A percentile compares a stretch with the other conserved stretches of the same genome.
These are phyloP conservation scores for Pseudoneurospora amorphoporcata DNA, from an alignment of 495 filamentous ascomycete species.

Conservation along the genomic window DNA sequence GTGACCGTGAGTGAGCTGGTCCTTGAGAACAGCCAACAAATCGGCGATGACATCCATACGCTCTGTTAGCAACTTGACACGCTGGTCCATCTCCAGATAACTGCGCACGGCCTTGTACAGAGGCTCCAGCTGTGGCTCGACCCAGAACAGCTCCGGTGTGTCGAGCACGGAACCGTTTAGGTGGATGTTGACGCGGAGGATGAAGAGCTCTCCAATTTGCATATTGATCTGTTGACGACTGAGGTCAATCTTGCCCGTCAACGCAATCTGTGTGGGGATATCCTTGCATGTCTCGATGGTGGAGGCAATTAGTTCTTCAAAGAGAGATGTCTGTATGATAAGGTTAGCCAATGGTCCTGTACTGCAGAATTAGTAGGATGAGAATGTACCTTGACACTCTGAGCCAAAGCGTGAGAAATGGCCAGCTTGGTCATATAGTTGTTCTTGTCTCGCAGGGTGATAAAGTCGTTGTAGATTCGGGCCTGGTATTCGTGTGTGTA, in stretches of 20 bases:
- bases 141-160: slow-evolving; percentile 96
- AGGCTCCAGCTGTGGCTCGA: slow-evolving; percentile 90
- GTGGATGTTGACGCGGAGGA: slow-evolving; percentile 93
- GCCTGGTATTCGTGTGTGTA: slow-evolving; percentile 96
- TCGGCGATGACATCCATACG: slow-evolving; percentile 89
- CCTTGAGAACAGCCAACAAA: slow-evolving; percentile 85
- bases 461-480: slow-evolving; percentile 98
- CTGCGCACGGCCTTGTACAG: slow-evolving; percentile 89
- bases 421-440: slow-evolving; percentile 98
- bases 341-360: background rate
- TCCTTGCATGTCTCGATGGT: slow-evolving; percentile 86
- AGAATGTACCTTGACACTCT: slow-evolving; percentile 72
- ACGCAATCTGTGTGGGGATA: slow-evolving; percentile 79
- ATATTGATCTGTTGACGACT: slow-evolving; percentile 85
- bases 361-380: background rate
- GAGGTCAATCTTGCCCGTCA: slow-evolving; percentile 82
- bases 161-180: slow-evolving; percentile 95
- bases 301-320: slow-evolving; percentile 89
- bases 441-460: slow-evolving; percentile 78
- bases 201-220: slow-evolving; percentile 97
- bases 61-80: slow-evolving; percentile 83
- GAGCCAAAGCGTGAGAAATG: slow-evolving; percentile 87
- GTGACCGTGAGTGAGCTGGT: slow-evolving; percentile 93
- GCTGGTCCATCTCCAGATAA: slow-evolving; percentile 96
- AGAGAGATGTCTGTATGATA: slow-evolving; percentile 69